Evolutionary conservation across 148 eudicot genomes (phyloP).

Genomic region (Talinum fruticosum): DNA sequence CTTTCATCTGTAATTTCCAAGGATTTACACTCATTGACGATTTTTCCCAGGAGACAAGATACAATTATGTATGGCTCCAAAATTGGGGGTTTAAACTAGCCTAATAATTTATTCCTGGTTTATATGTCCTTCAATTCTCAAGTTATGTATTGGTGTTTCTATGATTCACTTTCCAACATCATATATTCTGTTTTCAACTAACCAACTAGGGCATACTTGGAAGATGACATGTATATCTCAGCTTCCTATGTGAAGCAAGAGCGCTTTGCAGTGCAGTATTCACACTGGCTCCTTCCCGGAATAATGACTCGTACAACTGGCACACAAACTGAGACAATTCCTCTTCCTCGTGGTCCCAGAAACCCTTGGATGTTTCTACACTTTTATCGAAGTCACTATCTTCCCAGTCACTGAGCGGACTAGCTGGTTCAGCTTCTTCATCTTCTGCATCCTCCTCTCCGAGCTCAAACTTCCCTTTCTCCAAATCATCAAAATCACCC

Average conservation of each 20-base stretch:
- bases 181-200: conserved; percentile 2
- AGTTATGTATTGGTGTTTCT: background rate
- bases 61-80: conserved; percentile 14
- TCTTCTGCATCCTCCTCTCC: conserved; percentile 81
- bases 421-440: conserved; percentile 49
- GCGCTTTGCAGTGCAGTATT: conserved; percentile 63
- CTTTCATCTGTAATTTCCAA: background rate
- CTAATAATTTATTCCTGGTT: conserved; percentile 19
- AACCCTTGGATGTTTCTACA: conserved; percentile 43
- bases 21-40: conserved; percentile 15
- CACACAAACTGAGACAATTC: conserved; percentile 77
- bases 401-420: conserved; percentile 95
- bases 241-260: conserved; percentile 61
- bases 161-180: background rate
- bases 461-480: conserved; percentile 89
- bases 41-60: conserved; percentile 6
- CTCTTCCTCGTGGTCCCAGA: conserved; percentile 88
- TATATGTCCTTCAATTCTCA: conserved; percentile 1
- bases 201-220: conserved; percentile 46
- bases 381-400: conserved; percentile 75
- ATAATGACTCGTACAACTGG: conserved; percentile 62
- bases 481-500: conserved; percentile 57
- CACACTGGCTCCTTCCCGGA: conserved; percentile 60
- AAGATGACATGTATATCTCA: conserved; percentile 82
- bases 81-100: background rate